A percentile compares a stretch with the other conserved stretches of the same genome.
Evolutionary conservation across 108 stramenopile genomes (phyloP).

Genomic region (Pseudonitzschia multiseries): DNA sequence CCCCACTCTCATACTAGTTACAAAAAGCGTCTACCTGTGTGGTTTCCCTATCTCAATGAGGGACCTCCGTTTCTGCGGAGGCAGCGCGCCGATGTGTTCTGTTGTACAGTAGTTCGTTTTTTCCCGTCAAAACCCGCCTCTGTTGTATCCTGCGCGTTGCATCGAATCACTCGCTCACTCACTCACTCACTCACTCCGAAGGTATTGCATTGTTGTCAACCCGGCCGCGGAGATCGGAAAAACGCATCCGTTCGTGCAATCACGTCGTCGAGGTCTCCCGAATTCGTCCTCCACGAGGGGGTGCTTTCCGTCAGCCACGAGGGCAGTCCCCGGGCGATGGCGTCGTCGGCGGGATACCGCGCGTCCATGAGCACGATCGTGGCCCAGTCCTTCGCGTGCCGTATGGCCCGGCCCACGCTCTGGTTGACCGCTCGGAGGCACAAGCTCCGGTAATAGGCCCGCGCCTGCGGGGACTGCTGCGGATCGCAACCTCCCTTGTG

Average conservation of each 20-base stretch:
- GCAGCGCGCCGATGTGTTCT: no score
- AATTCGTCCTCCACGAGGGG: conserved; percentile 28
- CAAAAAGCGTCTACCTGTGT: no score
- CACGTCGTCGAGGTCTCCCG: conserved; percentile 1
- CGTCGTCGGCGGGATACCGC: conserved; percentile 72
- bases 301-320: conserved; percentile 62
- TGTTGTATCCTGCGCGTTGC: no score
- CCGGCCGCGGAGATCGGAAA: no score
- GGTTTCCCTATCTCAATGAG: no score
- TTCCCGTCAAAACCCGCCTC: no score
- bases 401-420: conserved; percentile 96
- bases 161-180: no score
- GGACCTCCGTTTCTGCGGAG: no score
- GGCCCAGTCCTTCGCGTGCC: conserved; percentile 94
- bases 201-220: no score
- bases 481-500: neutral
- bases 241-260: neutral
- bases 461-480: neutral
- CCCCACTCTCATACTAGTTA: no score
- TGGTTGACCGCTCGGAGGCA: conserved; percentile 99
- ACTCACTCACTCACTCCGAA: no score
- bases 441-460: conserved; percentile 85
- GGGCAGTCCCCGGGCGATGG: conserved; percentile 72
- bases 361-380: conserved; percentile 87
- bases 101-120: no score